phyloP scores from a whole-genome alignment of 1,284 basidiomycete genomes.

The Leccinum angustisporum region DNA sequence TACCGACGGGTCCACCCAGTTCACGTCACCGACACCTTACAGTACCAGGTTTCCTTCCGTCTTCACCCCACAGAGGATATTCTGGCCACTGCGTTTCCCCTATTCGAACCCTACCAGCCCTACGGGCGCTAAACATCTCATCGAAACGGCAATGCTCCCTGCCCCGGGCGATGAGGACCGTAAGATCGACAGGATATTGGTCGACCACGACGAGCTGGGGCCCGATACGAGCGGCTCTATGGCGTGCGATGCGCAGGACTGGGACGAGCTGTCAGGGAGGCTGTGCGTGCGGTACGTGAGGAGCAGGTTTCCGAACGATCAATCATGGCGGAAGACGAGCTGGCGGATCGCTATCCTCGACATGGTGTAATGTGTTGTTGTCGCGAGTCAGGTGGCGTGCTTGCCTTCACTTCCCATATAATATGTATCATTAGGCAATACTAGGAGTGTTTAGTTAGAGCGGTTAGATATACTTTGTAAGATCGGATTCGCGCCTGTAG shows the following conservation, averaged over 20 bases:
- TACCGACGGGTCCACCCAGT: conserved; percentile 16
- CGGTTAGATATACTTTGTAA: neutral
- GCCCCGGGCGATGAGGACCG: conserved; percentile 14
- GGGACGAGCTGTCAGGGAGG: conserved; percentile 32
- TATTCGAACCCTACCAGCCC: neutral
- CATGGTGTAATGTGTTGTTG: conserved; percentile 24
- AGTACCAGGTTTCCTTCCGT: conserved; percentile 23
- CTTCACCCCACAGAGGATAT: conserved; percentile 31
- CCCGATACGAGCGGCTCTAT: conserved; percentile 10
- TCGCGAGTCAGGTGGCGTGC: neutral
- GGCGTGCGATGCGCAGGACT: conserved; percentile 30
- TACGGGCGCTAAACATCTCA: conserved; percentile 13
- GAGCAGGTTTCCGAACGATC: conserved; percentile 26
- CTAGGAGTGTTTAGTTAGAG: neutral
- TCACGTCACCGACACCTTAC: conserved; percentile 16
- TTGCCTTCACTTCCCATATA: neutral
- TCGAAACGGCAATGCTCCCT: conserved; percentile 26
- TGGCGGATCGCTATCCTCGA: conserved; percentile 27
- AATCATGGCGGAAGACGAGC: conserved; percentile 24
- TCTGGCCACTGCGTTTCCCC: conserved; percentile 26
- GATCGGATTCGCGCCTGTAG: neutral
- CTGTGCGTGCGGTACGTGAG: conserved; percentile 26
- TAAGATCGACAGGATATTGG: conserved; percentile 18
- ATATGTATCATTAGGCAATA: neutral
- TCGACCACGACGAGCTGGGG: conserved; percentile 25